These are phyloP conservation scores for Yamadazyma phyllophila DNA, from an alignment of 805 yeast species.

Conservation along the genomic window DNA sequence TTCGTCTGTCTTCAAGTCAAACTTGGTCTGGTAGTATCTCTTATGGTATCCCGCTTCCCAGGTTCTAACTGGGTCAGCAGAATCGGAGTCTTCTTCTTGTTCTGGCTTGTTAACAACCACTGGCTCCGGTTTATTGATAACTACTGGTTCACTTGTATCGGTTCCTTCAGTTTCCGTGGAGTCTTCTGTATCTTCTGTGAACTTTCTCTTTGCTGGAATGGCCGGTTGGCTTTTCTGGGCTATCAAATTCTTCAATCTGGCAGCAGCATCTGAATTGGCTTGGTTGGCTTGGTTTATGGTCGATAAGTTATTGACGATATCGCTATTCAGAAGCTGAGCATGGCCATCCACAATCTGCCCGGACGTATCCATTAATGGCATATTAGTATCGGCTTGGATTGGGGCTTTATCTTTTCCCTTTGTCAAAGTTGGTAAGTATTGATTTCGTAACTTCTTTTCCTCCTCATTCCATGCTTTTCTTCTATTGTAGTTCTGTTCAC, in stretches of 20 bases:
- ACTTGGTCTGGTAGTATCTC: conserved; percentile 78
- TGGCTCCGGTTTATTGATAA: conserved; percentile 13
- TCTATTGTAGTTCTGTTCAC: conserved; percentile 63
- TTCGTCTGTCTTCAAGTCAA: conserved; percentile 54
- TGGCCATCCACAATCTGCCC: conserved; percentile 69
- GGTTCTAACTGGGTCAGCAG: conserved; percentile 55
- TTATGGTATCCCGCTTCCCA: conserved; percentile 87
- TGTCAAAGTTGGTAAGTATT: conserved; percentile 51
- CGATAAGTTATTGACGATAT: conserved; percentile 62
- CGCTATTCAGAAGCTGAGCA: conserved; percentile 65
- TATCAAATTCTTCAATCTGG: conserved; percentile 44
- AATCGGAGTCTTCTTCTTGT: conserved; percentile 15
- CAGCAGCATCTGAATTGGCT: conserved; percentile 70
- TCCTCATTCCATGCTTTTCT: conserved; percentile 49
- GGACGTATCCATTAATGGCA: conserved; percentile 74
- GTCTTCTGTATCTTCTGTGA: conserved; percentile 40
- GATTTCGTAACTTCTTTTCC: conserved; percentile 43
- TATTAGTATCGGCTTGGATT: conserved; percentile 58
- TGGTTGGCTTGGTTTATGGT: conserved; percentile 67
- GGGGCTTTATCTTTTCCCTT: conserved; percentile 80
- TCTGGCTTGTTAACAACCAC: conserved; percentile 13
- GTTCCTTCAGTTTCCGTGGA: conserved; percentile 1
- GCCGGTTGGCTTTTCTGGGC: conserved; percentile 22
- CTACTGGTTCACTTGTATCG: conserved; percentile 15
- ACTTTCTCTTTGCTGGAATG: conserved; percentile 22